A percentile compares a stretch with the other conserved stretches of the same genome.
Evolutionary conservation across 495 filamentous ascomycete species (phyloP).

Genomic region (Astrothelium macrocarpum): DNA sequence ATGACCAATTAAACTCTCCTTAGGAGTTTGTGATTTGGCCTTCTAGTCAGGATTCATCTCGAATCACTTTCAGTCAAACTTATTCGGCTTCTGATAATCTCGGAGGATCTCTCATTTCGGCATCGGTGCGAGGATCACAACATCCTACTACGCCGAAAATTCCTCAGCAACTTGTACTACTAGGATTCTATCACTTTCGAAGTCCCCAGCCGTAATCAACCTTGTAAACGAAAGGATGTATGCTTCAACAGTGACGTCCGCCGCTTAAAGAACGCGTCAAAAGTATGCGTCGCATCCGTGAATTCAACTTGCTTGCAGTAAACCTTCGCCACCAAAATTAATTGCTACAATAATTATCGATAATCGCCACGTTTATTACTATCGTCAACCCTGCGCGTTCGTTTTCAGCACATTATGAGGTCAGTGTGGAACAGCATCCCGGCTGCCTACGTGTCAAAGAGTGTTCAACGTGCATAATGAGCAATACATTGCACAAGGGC

Average conservation of each 20-base stretch:
- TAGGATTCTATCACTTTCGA: neutral
- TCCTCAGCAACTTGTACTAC: neutral
- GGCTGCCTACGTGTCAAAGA: no score
- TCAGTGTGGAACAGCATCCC: neutral
- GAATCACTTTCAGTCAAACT: neutral
- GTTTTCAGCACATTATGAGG: neutral
- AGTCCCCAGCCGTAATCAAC: neutral
- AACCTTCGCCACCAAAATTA: neutral
- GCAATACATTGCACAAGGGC: neutral
- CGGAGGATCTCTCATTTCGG: neutral
- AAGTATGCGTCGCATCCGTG: neutral
- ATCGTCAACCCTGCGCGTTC: neutral
- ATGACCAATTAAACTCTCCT: neutral
- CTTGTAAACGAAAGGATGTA: neutral
- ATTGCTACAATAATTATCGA: neutral
- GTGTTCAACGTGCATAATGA: no score
- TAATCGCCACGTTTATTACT: neutral
- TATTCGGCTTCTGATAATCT: neutral
- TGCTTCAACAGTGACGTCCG: conserved; percentile 5
- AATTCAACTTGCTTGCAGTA: neutral
- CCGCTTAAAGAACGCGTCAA: neutral
- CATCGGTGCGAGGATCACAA: conserved; percentile 5
- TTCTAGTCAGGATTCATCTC: neutral
- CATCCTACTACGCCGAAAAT: neutral
- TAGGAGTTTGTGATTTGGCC: neutral